Evolutionary conservation across 2,329 filamentous ascomycete species (phyloP).

Genomic region (Claviceps paspali): DNA sequence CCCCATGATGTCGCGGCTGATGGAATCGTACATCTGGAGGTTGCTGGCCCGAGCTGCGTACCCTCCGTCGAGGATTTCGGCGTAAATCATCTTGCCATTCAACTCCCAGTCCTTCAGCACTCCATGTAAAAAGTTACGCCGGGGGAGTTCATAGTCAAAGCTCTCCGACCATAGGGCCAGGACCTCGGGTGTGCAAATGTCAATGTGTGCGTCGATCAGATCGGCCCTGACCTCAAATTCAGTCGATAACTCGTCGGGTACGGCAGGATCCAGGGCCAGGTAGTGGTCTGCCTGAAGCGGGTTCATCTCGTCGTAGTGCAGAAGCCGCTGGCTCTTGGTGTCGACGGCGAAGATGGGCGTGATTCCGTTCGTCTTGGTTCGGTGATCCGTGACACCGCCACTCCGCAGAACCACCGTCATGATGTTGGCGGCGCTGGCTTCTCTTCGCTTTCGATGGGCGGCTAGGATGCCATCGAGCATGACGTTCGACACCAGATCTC

Average conservation of each 20-base stretch:
- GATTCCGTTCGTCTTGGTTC: constrained; percentile 60
- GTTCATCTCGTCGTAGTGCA: constrained; percentile 89
- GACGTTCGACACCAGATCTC: constrained; percentile 82
- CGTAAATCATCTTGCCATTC: constrained; percentile 93
- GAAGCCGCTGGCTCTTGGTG: constrained; percentile 59
- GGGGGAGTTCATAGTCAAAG: constrained; percentile 86
- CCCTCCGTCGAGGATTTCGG: constrained; percentile 65
- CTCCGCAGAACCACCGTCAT: constrained; percentile 91
- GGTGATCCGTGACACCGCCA: constrained; percentile 52
- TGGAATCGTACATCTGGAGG: constrained; percentile 75
- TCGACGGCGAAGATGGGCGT: constrained; percentile 81
- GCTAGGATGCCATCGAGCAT: constrained; percentile 66
- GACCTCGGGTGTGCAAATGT: constrained; percentile 94
- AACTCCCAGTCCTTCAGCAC: constrained; percentile 94
- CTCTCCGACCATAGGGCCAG: constrained; percentile 92
- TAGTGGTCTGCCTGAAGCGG: constrained; percentile 50
- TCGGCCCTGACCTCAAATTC: constrained; percentile 78
- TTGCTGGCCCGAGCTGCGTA: constrained; percentile 81
- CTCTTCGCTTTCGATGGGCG: constrained; percentile 64
- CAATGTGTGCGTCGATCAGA: constrained; percentile 84
- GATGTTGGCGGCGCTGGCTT: constrained; percentile 81
- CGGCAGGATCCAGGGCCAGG: constrained; percentile 59
- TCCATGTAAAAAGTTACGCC: constrained; percentile 78
- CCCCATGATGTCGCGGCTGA: constrained; percentile 73
- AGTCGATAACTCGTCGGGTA: constrained; percentile 52